Conservation (phyloP, 176 grass and related monocot genomes). For the Dendrocalamus sinicus region DNA sequence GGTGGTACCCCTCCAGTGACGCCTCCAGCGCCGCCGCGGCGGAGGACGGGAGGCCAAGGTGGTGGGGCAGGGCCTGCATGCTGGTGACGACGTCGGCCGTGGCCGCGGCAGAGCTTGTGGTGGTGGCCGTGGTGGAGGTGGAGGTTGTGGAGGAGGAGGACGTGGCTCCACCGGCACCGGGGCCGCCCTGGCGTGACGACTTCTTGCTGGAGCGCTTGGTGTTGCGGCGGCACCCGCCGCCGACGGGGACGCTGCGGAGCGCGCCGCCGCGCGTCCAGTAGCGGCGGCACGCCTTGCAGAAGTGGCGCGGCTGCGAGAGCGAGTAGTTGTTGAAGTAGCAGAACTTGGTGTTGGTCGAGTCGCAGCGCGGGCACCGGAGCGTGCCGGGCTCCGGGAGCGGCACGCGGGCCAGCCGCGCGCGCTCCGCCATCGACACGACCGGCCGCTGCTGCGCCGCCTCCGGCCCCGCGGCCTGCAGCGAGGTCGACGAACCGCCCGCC, state of each 20-base stretch:
- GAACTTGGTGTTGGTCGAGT: constrained; percentile 98
- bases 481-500: constrained; percentile 22
- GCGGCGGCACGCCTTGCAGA: constrained; percentile 99
- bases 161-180: not conserved
- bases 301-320: constrained; percentile 98
- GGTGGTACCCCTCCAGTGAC: constrained; percentile 57
- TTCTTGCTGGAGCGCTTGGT: constrained; percentile 77
- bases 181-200: constrained; percentile 50
- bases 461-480: constrained; percentile 27
- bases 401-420: constrained; percentile 76
- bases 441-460: constrained; percentile 27
- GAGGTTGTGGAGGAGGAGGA: constrained; percentile 73
- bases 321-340: constrained; percentile 99
- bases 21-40: constrained; percentile 52
- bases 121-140: constrained; percentile 47
- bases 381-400: constrained; percentile 78
- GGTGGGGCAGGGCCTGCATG: constrained; percentile 52
- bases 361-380: constrained; percentile 91
- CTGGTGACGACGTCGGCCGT: constrained; percentile 49
- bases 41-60: constrained; percentile 63
- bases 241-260: constrained; percentile 93
- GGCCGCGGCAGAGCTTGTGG: constrained; percentile 45
- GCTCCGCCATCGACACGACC: constrained; percentile 70
- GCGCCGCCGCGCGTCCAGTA: constrained; percentile 99
- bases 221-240: constrained; percentile 90